Percentiles rank a stretch among this genome's conserved stretches.
These are phyloP conservation scores for Colletotrichum sp. DNA, from an alignment of 2,329 filamentous ascomycete species.

Conservation along the genomic window DNA sequence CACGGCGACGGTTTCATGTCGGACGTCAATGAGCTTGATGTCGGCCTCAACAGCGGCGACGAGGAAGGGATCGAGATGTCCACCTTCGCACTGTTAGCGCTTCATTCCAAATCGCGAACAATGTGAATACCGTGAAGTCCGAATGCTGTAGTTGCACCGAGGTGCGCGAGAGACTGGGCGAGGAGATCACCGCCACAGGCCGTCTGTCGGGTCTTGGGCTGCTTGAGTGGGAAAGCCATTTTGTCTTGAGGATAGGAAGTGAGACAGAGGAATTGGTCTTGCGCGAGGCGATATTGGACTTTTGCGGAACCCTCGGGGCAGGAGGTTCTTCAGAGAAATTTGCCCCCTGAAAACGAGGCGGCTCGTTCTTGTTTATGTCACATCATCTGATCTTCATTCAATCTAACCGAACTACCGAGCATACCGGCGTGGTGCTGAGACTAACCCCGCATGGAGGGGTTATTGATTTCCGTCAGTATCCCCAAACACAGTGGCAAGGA, in stretches of 20 bases:
- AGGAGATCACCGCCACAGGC: not conserved
- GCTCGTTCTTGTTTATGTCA: not conserved
- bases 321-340: not conserved
- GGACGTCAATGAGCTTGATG: conserved; percentile 9
- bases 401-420: not conserved
- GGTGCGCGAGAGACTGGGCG: not conserved
- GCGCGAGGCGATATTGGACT: not conserved
- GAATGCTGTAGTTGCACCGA: not conserved
- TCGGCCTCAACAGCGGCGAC: conserved; percentile 4
- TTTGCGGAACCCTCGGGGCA: not conserved
- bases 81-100: not conserved
- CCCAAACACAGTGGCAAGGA: not conserved
- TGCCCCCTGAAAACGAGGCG: not conserved
- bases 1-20: conserved; percentile 5
- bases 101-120: not conserved
- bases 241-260: not conserved
- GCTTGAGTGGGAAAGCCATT: not conserved
- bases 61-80: conserved; percentile 5
- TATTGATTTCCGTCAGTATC: not conserved
- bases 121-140: not conserved
- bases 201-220: not conserved
- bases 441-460: not conserved
- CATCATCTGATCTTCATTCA: not conserved
- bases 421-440: not conserved
- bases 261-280: not conserved